Base-by-base conservation (phyloP, 2,329 filamentous ascomycete species). In the Fusarium incarnatum region DNA sequence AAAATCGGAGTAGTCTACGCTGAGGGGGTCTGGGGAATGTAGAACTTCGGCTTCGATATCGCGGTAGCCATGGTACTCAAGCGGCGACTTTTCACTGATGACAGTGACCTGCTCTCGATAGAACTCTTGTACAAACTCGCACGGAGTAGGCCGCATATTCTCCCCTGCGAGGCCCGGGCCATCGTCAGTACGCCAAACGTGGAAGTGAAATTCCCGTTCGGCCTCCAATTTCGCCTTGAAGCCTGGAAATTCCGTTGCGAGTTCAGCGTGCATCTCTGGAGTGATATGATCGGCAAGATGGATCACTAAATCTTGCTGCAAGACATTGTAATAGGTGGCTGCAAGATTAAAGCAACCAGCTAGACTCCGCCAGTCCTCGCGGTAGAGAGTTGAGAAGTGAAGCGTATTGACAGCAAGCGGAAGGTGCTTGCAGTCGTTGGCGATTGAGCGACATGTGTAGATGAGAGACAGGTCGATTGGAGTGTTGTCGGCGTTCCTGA, bases 381-480 rank as follows among this genome's bases (percentile, higher is more conserved):
- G 61, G 6, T 59, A 60, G 6, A 56, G 15, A 0, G 71, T 73
- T 5, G 57, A 70, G 32, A 73, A 72, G 7, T 56, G 20, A 3
- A 72, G 54, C 0, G 58, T 40, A 5, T 73, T 73, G 16, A 64
- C 7, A 1, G 9, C 8, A 1, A 73, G 16, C 4, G 68, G 52
- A 4, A 73, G 28, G 4, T n/a, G 6, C 1, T 12, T 37, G 0
- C 60, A 60, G 10, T 73, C 71, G 2, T 54, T 25, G 16, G 62
- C 59, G 6, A 73, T 53, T 1, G 32, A 56, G 18, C 55, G 59
- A 41, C 71, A 73, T 0, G 62, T 70, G 42, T 60, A 72, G 23
- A 60, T n/a, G 3, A 73, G 71, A 18, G 57, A 44, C 1, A 73
- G 60, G 12, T 70, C 27, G 7, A 73, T 70, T 1, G 50, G 54